A percentile compares a stretch with the other conserved stretches of the same genome.
Evolutionary conservation across 164 flowering plant species (phyloP).

Genomic region (Stephania yunnanensis): DNA sequence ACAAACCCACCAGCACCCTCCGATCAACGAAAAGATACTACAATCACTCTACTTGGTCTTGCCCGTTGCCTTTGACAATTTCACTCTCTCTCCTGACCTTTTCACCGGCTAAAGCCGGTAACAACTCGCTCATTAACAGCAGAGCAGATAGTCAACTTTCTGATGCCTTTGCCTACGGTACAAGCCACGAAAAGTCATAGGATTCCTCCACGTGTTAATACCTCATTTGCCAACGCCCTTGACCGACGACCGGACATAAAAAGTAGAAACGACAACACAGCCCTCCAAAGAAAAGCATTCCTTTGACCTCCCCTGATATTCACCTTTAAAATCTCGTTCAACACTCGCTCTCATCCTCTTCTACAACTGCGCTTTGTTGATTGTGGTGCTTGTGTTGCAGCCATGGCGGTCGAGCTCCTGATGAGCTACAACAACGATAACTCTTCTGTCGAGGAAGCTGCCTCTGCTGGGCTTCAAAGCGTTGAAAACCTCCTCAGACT

Average conservation of each 20-base stretch:
- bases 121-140: background rate
- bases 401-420: slow-evolving; percentile 72
- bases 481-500: background rate
- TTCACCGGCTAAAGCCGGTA: background rate
- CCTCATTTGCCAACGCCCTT: background rate
- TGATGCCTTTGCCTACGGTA: background rate
- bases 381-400: background rate
- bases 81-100: background rate
- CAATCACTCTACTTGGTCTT: too few species aligned
- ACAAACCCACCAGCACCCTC: too few species aligned
- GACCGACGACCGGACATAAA: background rate
- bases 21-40: too few species aligned
- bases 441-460: background rate
- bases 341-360: too few species aligned
- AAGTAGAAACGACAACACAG: background rate
- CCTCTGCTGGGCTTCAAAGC: background rate
- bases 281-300: background rate
- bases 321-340: background rate
- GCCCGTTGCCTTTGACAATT: background rate
- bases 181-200: background rate
- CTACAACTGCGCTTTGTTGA: background rate
- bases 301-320: background rate
- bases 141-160: background rate
- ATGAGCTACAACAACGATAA: slow-evolving; percentile 16
- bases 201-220: background rate